Percentiles rank a stretch among this genome's conserved stretches.
Conservation (phyloP, 1,284 basidiomycete genomes). For the Tremellales sp. region DNA sequence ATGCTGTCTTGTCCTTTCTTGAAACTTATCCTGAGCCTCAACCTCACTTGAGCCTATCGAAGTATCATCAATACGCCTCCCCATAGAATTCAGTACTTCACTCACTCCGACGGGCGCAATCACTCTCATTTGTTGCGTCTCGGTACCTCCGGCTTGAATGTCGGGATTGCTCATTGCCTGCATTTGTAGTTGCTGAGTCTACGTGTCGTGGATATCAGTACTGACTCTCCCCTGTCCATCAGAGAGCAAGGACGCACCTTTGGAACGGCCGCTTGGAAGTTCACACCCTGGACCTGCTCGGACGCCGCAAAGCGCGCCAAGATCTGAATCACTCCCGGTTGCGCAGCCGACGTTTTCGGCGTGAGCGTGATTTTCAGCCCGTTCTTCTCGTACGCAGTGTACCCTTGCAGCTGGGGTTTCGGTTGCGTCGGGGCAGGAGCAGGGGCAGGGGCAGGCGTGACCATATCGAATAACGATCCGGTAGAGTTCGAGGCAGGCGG, state of each 20-base stretch:
- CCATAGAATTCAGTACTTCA: slow-evolving; percentile 20
- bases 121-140: slow-evolving; percentile 94
- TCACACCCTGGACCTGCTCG: slow-evolving; percentile 62
- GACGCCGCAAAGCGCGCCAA: slow-evolving; percentile 78
- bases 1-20: slow-evolving; percentile 62
- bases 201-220: slow-evolving; percentile 10
- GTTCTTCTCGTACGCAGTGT: slow-evolving; percentile 88
- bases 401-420: slow-evolving; percentile 58
- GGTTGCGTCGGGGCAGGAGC: slow-evolving; percentile 44
- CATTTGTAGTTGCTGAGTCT: slow-evolving; percentile 99
- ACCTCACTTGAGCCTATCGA: slow-evolving; percentile 68
- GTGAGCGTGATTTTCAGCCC: slow-evolving; percentile 85
- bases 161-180: slow-evolving; percentile 87
- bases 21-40: slow-evolving; percentile 82
- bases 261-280: slow-evolving; percentile 97
- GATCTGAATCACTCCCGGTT: slow-evolving; percentile 85
- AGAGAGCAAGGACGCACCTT: slow-evolving; percentile 59
- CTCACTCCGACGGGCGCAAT: slow-evolving; percentile 81
- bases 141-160: slow-evolving; percentile 70
- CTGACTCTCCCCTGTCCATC: not conserved
- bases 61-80: not conserved
- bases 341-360: slow-evolving; percentile 70
- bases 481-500: slow-evolving; percentile 12
- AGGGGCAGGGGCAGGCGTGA: slow-evolving; percentile 22
- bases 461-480: slow-evolving; percentile 41